These are phyloP conservation scores for Penicillium sp. DNA, from an alignment of 2,329 filamentous ascomycete genomes.

Conservation along the genomic window DNA sequence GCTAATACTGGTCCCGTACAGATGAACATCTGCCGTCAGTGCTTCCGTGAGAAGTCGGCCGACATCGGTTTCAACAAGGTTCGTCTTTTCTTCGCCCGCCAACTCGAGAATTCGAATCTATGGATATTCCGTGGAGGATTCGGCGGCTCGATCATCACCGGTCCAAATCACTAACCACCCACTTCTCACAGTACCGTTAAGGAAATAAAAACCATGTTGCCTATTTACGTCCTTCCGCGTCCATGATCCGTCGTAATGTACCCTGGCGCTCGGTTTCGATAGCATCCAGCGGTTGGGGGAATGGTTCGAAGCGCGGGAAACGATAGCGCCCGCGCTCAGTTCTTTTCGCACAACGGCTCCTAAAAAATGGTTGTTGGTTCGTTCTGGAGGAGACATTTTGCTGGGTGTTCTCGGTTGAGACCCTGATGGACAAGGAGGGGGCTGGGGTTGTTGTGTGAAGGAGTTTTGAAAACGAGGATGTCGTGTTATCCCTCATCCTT, in stretches of 20 bases:
- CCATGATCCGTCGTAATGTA: constrained; percentile 31
- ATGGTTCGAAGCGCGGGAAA: constrained; percentile 17
- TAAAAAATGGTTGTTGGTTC: constrained; percentile 16
- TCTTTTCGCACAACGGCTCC: constrained; percentile 19
- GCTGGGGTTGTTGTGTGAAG: constrained; percentile 30
- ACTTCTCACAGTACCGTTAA: constrained; percentile 32
- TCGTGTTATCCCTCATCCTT: constrained; percentile 27
- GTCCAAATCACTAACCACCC: constrained; percentile 3
- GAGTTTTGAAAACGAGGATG: constrained; percentile 29
- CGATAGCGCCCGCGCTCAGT: constrained; percentile 14
- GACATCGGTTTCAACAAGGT: constrained; percentile 68
- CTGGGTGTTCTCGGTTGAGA: constrained; percentile 17
- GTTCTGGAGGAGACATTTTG: constrained; percentile 16
- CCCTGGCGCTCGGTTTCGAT: constrained; percentile 25
- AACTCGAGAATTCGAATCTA: neutral
- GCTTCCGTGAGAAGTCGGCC: constrained; percentile 62
- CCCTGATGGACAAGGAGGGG: constrained; percentile 21
- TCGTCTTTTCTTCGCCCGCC: constrained; percentile 28
- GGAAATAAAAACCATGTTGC: constrained; percentile 23
- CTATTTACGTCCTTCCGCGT: constrained; percentile 28
- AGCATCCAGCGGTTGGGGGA: constrained; percentile 17
- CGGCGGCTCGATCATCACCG: neutral
- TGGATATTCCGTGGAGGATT: neutral
- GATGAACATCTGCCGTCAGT: constrained; percentile 58
- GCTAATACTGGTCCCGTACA: constrained; percentile 22